Evolutionary conservation across 2,329 filamentous ascomycete species (phyloP), one percentile per base, ranked within the genome.

Genomic region (Penicillium aurantiogriseum): DNA sequence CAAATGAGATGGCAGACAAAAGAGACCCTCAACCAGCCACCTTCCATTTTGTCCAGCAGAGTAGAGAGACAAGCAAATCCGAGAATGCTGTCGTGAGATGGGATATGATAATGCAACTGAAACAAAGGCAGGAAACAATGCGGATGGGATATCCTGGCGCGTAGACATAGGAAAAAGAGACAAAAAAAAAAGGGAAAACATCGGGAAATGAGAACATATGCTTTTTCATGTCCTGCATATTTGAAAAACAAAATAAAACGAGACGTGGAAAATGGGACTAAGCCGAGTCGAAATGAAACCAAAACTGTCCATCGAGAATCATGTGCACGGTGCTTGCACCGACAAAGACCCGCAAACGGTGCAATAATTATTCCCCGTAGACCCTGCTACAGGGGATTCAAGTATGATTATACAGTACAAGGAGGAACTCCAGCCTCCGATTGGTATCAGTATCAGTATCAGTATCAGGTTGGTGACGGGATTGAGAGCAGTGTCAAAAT

Each of bases 331-430:
- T 52, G 53, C 53, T 56, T n/a, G 54, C 27, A 42, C 27, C 49
- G 27, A 35, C 39, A 54, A 56, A 58, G 39, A n/a, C 10, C 2
- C 4, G 29, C 7, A 45, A 11, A 52, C 8, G 11, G 21, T 8
- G 15, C 25, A 29, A 23, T 42, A 21, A 66, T 67, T 61, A 55
- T 23, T 53, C 29, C 62, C 57, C 47, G 60, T 63, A 66, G 63
- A 57, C 61, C 63, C 62, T 58, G 64, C 64, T 63, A 64, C 64
- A 56, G 52, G 57, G 51, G 48, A 39, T 58, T 56, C 50, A 27
- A 39, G 11, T 45, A n/a, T 46, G 51, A 58, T 65, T 61, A 66
- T 66, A 66, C 56, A 67, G 55, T 65, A 66, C 56, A 66, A 57
- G 51, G 55, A 59, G 62, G 55, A 44, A 40, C 39, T 36, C 39